Evolutionary conservation across 768 basidiomycete genomes (phyloP), one percentile per base, ranked within the genome.

Genomic region (Mrakia frigida): DNA sequence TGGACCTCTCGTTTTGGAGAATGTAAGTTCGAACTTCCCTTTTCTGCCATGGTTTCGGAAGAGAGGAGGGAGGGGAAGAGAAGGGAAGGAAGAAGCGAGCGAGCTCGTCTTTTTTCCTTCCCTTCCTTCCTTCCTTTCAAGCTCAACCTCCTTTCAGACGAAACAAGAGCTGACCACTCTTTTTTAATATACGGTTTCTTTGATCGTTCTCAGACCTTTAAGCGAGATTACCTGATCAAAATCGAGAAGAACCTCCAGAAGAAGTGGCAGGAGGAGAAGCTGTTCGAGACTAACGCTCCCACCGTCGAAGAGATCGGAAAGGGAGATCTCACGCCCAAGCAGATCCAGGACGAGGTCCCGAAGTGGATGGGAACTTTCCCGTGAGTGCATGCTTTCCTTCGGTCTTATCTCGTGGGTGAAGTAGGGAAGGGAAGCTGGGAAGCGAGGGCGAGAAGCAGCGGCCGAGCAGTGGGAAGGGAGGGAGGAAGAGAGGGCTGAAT

Each of bases 321-420:
- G 37, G 46, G 85, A 74, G 89, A 88, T 76, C 87, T 91, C 70
- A 88, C 90, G 16, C 85, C 85, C 25, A 86, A 87, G 31, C 86
- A 95, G 81, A 85, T 96, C 81, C 86, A 87, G 78, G 86, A 90
- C 81, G 89, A 90, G 84, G 88, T 89, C 83, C 95, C 95, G 28
- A 98, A 98, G 86, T 98, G 95, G 93, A 92, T 98, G 82, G 97
- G 96, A 73, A 97, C 90, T 85, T 96, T 91, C 84, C 95, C 95
- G 71, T 97, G 87, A 85, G 92, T 72, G 0, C 46, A 21, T 39
- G 18, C 7, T 5, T 14, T 10, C 39, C 25, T 37, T 5, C 6
- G 35, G 18, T 39, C 25, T 4, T 5, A 21, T 25, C 2, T 6
- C 6, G 11, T 63, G 61, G 65, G 1, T 43, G 9, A n/a, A 11